Evolutionary conservation across 1,284 basidiomycete species (phyloP).

Genomic region (Porogramme epimiltina): DNA sequence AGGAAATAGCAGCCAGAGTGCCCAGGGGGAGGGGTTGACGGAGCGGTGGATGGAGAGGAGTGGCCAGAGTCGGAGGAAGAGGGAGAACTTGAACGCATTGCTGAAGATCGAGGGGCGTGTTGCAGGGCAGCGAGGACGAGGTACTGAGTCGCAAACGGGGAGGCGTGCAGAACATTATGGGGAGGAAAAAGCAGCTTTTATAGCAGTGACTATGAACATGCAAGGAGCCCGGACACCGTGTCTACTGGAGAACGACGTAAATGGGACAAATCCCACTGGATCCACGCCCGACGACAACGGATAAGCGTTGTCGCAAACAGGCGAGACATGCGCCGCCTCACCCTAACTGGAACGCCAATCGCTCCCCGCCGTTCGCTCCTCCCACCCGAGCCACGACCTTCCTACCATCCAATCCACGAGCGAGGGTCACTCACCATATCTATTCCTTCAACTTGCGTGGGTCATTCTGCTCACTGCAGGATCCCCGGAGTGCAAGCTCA

Average conservation of each 20-base stretch:
- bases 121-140: background rate
- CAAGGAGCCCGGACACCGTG: slow-evolving; percentile 23
- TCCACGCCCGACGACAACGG: no score
- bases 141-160: no score
- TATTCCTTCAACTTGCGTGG: no score
- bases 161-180: background rate
- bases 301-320: background rate
- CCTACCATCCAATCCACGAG: no score
- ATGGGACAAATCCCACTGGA: background rate
- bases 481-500: no score
- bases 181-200: slow-evolving; percentile 17
- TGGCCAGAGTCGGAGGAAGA: slow-evolving; percentile 17
- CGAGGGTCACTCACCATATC: no score
- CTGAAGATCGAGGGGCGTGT: background rate
- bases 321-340: background rate
- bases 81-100: slow-evolving; percentile 22
- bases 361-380: no score
- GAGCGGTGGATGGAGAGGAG: slow-evolving; percentile 17
- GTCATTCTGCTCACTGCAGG: no score
- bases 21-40: slow-evolving; percentile 26
- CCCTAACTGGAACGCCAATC: no score
- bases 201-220: slow-evolving; percentile 22
- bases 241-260: background rate
- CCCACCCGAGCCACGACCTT: no score
- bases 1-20: slow-evolving; percentile 19